Evolutionary conservation across 148 eudicot genomes (phyloP).

Genomic region (Rhododendron vialii): DNA sequence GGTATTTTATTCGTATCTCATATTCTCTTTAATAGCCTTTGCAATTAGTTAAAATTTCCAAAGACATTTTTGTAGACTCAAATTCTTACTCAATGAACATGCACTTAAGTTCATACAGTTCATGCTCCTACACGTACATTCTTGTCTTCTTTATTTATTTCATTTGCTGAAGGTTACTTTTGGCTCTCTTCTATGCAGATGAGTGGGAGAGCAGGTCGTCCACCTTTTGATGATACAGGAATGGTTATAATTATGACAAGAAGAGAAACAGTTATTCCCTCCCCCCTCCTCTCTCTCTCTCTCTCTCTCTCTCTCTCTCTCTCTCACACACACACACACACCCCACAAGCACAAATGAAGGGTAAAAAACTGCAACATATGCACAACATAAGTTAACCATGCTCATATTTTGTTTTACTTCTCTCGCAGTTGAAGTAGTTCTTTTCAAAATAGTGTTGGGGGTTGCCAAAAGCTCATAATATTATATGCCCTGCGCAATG

Average conservation of each 20-base stretch:
- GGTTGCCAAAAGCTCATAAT: neutral
- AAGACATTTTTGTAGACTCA: neutral
- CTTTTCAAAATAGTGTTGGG: neutral
- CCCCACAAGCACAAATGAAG: neutral
- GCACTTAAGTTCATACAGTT: neutral
- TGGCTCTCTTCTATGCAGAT: conserved; percentile 47
- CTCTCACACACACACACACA: neutral
- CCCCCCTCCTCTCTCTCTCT: neutral
- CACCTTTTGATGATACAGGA: conserved; percentile 98
- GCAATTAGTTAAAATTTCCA: neutral
- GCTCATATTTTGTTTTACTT: neutral
- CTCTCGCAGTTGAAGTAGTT: neutral
- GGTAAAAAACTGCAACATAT: neutral
- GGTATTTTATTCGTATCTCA: conserved; percentile 30
- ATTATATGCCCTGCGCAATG: neutral
- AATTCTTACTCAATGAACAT: neutral
- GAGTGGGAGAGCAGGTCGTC: conserved; percentile 99
- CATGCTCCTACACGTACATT: neutral
- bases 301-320: neutral
- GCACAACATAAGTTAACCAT: neutral
- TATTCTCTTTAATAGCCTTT: neutral
- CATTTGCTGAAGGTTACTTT: conserved; percentile 1
- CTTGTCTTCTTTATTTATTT: neutral
- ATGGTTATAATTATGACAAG: conserved; percentile 97
- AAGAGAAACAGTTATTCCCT: conserved; percentile 66